These are phyloP conservation scores for Poa pratensis DNA, from an alignment of 176 grass and related monocot genomes.

Conservation along the genomic window DNA sequence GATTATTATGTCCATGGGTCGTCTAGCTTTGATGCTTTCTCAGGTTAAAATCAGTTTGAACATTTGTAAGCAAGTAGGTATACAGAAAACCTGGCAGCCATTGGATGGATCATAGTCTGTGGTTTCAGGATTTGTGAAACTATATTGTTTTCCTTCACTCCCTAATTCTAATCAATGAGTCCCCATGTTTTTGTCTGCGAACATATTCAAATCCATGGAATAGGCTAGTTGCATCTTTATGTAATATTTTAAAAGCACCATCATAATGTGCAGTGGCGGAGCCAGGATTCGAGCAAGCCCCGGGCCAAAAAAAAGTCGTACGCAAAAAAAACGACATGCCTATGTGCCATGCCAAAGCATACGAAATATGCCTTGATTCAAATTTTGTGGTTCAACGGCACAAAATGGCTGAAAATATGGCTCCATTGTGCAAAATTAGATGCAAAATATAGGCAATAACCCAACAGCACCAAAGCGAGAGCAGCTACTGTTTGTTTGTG, in stretches of 20 bases:
- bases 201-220: not conserved
- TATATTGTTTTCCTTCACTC: not conserved
- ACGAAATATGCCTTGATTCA: no score
- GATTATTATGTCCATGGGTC: not conserved
- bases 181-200: not conserved
- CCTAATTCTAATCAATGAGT: not conserved
- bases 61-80: not conserved
- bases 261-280: not conserved
- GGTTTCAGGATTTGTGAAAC: constrained; percentile 40
- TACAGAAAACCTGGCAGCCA: not conserved
- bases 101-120: not conserved
- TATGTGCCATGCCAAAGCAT: no score
- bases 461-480: no score
- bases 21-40: constrained; percentile 20
- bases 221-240: not conserved
- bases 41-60: not conserved
- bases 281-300: no score
- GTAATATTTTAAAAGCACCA: not conserved
- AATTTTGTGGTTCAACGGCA: no score
- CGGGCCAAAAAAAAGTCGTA: no score
- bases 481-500: no score
- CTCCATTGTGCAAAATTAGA: no score
- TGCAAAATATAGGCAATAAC: no score
- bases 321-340: no score
- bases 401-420: no score